Conservation (phyloP, 1,284 basidiomycete species). For the Polyporus tsugae region DNA sequence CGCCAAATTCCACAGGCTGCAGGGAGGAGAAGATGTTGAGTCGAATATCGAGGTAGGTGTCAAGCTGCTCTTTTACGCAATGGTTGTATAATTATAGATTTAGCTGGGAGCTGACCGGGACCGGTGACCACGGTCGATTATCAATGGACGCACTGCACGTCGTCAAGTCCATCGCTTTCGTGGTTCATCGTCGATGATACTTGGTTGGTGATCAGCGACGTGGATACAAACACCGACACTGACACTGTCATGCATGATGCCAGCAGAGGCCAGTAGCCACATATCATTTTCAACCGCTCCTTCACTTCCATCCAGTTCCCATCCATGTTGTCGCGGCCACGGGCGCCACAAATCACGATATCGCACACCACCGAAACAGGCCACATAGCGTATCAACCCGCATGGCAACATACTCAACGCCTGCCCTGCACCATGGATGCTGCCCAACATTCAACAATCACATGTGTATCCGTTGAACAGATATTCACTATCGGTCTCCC, state of each 20-base stretch:
- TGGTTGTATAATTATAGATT: no score
- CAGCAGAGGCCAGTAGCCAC: neutral
- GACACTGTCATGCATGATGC: no score
- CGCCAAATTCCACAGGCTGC: no score
- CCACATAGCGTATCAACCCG: neutral
- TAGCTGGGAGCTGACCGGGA: no score
- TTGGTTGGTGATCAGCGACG: neutral
- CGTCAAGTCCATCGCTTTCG: neutral
- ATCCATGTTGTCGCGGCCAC: neutral
- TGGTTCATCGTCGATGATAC: neutral
- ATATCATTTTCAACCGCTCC: neutral
- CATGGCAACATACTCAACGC: slow-evolving; percentile 5
- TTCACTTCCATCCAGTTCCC: neutral
- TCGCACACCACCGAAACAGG: neutral
- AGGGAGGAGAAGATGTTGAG: no score
- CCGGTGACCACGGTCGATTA: no score
- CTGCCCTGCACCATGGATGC: neutral
- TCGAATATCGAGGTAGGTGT: no score
- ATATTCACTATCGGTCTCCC: no score
- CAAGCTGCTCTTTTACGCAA: no score
- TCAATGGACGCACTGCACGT: neutral
- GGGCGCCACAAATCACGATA: neutral
- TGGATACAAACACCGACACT: neutral
- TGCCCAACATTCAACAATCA: neutral
- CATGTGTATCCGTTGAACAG: neutral